Percentiles rank a stretch among this genome's conserved stretches.
Evolutionary conservation across 176 grass and related monocot genomes (phyloP).

Genomic region (Oryza punctata): DNA sequence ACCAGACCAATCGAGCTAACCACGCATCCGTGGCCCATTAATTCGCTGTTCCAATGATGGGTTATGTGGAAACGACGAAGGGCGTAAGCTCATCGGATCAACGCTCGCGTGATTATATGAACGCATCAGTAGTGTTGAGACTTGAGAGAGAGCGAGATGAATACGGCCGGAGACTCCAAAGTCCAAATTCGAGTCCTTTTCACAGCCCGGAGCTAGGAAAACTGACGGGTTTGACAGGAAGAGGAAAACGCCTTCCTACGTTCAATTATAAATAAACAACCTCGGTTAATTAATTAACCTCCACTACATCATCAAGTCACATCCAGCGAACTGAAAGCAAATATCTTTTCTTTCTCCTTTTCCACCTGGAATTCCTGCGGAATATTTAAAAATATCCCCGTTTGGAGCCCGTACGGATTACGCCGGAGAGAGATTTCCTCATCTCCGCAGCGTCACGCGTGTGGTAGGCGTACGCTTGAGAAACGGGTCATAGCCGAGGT

Average conservation of each 20-base stretch:
- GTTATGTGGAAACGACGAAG: slow-evolving; percentile 13
- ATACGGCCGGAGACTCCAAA: slow-evolving; percentile 11
- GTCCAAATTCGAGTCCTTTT: background rate
- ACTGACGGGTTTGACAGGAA: background rate
- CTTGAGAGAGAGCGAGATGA: background rate
- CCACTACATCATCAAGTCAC: background rate
- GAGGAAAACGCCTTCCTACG: background rate
- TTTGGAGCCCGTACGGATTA: background rate
- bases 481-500: slow-evolving; percentile 20
- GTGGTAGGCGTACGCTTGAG: background rate
- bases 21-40: slow-evolving; percentile 27
- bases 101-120: slow-evolving; percentile 16
- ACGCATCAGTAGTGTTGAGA: background rate
- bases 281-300: background rate
- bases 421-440: background rate
- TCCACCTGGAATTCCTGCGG: background rate
- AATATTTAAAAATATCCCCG: background rate
- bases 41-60: slow-evolving; percentile 24
- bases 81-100: background rate
- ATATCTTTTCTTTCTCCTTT: background rate
- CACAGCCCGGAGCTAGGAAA: background rate
- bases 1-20: slow-evolving; percentile 13
- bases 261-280: background rate
- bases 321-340: background rate
- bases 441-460: background rate